These are phyloP conservation scores for Elongisporangium senticosum DNA, from an alignment of 352 stramenopile species.

Conservation along the genomic window DNA sequence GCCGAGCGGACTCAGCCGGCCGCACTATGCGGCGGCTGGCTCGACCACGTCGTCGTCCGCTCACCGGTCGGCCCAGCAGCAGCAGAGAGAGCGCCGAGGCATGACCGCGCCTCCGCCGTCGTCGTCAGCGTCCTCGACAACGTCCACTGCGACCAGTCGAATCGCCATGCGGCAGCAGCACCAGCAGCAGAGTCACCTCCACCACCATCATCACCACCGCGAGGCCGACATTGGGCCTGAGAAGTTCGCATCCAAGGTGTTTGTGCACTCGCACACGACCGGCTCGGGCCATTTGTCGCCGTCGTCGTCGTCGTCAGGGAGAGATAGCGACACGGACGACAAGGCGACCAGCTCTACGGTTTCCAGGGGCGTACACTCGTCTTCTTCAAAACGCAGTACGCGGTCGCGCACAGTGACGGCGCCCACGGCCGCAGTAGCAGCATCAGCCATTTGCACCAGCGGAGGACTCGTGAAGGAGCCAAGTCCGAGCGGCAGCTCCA, in stretches of 20 bases:
- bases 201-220: neutral
- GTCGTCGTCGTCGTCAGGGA: slow-evolving; percentile 40
- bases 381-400: slow-evolving; percentile 20
- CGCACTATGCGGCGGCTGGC: too few species aligned
- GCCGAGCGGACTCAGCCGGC: too few species aligned
- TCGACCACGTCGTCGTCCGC: too few species aligned
- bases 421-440: slow-evolving; percentile 25
- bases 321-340: slow-evolving; percentile 43
- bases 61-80: too few species aligned
- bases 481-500: neutral
- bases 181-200: slow-evolving; percentile 11
- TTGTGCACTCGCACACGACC: slow-evolving; percentile 10
- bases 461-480: slow-evolving; percentile 1
- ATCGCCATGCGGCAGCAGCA: slow-evolving; percentile 3
- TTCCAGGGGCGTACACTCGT: slow-evolving; percentile 10
- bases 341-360: slow-evolving; percentile 8
- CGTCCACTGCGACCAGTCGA: too few species aligned
- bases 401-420: slow-evolving; percentile 55
- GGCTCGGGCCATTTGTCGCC: slow-evolving; percentile 7
- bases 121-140: too few species aligned
- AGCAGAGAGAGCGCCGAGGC: too few species aligned
- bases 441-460: slow-evolving; percentile 15
- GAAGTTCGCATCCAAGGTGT: slow-evolving; percentile 38
- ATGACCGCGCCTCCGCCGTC: too few species aligned
- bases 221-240: slow-evolving; percentile 28